These are phyloP conservation scores for Aspergillus baeticus DNA, from an alignment of 495 filamentous ascomycete genomes.

Conservation along the genomic window DNA sequence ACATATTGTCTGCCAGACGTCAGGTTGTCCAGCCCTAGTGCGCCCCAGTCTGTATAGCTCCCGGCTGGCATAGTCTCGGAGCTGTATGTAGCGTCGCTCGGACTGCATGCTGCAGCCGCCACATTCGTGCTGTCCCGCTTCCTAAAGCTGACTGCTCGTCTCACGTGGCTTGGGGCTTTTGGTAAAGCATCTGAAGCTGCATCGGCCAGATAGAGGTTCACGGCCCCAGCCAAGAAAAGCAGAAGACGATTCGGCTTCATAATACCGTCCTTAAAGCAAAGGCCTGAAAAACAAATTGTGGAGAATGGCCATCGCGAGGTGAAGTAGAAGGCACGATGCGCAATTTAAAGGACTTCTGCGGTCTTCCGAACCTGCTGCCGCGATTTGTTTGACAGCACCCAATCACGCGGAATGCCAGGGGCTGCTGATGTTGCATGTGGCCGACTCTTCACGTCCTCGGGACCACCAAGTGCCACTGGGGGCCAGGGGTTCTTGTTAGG, in stretches of 20 bases:
- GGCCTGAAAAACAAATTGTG: background rate
- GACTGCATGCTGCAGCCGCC: background rate
- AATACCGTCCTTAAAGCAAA: background rate
- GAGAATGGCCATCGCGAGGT: too few relatives aligned
- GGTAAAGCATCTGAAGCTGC: background rate
- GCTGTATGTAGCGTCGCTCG: constrained; percentile 8
- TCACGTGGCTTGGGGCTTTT: background rate
- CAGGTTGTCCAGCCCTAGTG: background rate
- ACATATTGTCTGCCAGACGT: constrained; percentile 7
- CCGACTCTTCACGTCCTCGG: background rate
- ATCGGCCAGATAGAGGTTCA: background rate
- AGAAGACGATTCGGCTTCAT: background rate
- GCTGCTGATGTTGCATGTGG: constrained; percentile 2
- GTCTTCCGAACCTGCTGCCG: background rate
- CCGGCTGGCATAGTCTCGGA: constrained; percentile 7
- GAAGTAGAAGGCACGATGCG: background rate
- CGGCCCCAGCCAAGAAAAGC: background rate
- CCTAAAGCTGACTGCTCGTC: background rate
- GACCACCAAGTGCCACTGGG: background rate
- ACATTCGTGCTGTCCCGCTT: background rate
- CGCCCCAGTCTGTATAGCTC: constrained; percentile 11
- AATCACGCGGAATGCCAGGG: background rate
- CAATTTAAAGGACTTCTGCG: background rate
- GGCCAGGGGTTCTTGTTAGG: background rate
- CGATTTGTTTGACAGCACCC: background rate